Percentiles rank a stretch among this genome's conserved stretches.
Evolutionary conservation across 1,284 basidiomycete species (phyloP).

Genomic region (Microstroma glucosiphilum): DNA sequence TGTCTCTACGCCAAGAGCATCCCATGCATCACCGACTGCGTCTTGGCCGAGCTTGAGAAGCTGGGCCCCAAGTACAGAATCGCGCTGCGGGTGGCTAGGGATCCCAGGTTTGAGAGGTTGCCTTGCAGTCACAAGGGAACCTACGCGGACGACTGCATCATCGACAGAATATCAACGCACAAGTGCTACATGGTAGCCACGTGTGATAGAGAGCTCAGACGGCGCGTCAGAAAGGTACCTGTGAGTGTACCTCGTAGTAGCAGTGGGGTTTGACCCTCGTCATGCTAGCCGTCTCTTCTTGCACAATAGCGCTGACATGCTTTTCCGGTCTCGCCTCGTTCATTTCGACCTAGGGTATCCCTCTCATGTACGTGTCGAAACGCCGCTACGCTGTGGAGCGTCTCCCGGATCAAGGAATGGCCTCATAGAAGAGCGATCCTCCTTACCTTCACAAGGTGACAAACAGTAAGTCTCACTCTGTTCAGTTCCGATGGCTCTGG

Average conservation of each 20-base stretch:
- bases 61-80: constrained; percentile 91
- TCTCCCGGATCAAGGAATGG: constrained; percentile 46
- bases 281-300: not conserved
- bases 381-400: constrained; percentile 45
- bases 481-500: not conserved
- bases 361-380: constrained; percentile 48
- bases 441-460: not conserved
- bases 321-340: too few relatives aligned
- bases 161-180: constrained; percentile 87
- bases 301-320: too few relatives aligned
- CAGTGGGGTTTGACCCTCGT: not conserved
- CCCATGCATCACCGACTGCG: constrained; percentile 96
- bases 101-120: constrained; percentile 90
- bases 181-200: constrained; percentile 98
- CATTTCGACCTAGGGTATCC: constrained; percentile 42
- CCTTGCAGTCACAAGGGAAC: constrained; percentile 87
- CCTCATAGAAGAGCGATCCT: constrained; percentile 19
- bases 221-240: constrained; percentile 72
- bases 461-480: not conserved
- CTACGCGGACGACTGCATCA: constrained; percentile 96
- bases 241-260: constrained; percentile 12
- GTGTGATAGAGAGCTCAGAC: constrained; percentile 87
- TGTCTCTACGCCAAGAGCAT: constrained; percentile 99
- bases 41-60: constrained; percentile 96
- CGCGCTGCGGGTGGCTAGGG: constrained; percentile 89